Evolutionary conservation across 495 filamentous ascomycete genomes (phyloP).

Genomic region (Daldinia concentrica): DNA sequence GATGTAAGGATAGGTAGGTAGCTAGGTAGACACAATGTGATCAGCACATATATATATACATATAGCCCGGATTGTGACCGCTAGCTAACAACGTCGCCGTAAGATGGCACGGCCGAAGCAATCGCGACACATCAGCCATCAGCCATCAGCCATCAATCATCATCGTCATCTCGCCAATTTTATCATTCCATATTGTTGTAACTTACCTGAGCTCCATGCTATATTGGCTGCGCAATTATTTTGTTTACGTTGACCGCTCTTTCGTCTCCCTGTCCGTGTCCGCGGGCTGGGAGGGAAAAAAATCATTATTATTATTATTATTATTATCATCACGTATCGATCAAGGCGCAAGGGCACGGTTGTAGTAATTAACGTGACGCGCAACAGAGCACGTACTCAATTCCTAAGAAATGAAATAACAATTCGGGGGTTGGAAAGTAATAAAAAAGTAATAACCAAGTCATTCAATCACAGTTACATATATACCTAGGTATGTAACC

Average conservation of each 20-base stretch:
- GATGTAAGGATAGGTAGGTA: not conserved
- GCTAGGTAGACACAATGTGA: not conserved
- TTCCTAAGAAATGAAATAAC: not conserved
- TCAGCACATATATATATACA: not conserved
- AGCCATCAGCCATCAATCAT: not conserved
- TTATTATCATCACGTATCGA: not conserved
- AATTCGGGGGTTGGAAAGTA: not conserved
- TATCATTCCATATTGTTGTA: not conserved
- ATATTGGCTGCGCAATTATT: not conserved
- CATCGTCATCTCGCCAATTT: conserved; percentile 21
- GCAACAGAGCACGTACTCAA: not conserved
- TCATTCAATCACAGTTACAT: not conserved
- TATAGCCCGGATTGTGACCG: not conserved
- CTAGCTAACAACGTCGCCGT: not conserved
- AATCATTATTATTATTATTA: not conserved
- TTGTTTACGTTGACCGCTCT: conserved; percentile 33
- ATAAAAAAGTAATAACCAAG: not conserved
- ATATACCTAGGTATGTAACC: not conserved
- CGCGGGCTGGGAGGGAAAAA: not conserved
- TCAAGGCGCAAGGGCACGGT: not conserved
- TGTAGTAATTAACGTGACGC: not conserved
- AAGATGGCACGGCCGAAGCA: not conserved
- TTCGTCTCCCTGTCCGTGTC: conserved; percentile 15
- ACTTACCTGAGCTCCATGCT: not conserved
- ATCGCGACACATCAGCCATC: not conserved